Base-by-base conservation (phyloP, 2,329 filamentous ascomycete genomes). In the Ophiostoma sp. region DNA sequence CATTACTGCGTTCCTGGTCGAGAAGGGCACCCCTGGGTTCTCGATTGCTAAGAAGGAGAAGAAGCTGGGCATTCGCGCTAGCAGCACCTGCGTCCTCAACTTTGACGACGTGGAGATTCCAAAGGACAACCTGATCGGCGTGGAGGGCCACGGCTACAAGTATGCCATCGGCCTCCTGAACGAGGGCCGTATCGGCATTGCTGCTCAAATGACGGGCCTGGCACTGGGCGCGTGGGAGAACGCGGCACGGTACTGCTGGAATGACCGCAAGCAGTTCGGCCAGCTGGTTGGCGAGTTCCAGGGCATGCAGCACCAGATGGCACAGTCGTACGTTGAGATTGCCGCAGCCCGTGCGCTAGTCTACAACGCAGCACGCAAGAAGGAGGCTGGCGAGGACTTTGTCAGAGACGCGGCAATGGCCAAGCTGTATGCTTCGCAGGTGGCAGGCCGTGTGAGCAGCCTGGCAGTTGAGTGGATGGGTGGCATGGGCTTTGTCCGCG, bases 41-140 rank as follows among this genome's bases (percentile, higher is more conserved):
- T 89, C 87, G 70, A 96, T 99, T 75, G 93, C 95, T 55, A 99
- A 99, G 87, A 99, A 99, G 84, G 95, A 99, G 84, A 98, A 98
- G 89, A 99, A 99, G 84, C 88, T 99, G 65, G 95, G 95, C 69
- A 99, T 99, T 81, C 89, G 87, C 76, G 95, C 95, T 67, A 96
- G 91, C 81, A 96, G 91, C 81, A 99, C 95, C 44, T 99, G 95
- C 79, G 94, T 97, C 72, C 84, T 99, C 78, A 98, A 92, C 84
- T 96, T 99, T 75, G 95, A 99, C 79, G 95, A 99, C 75, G 93
- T 98, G 66, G 87, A 94, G 76, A 85, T 99, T 52, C 93, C 95
- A 71, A 89, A 88, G 79, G 91, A 89, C 76, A 96, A 97, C 78
- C 81, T 99, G 16, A 85, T 99, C 0, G 95, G 95, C 71, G 85